Evolutionary conservation across 2,329 filamentous ascomycete genomes (phyloP).

Genomic region (Endoconidiophora polonica): DNA sequence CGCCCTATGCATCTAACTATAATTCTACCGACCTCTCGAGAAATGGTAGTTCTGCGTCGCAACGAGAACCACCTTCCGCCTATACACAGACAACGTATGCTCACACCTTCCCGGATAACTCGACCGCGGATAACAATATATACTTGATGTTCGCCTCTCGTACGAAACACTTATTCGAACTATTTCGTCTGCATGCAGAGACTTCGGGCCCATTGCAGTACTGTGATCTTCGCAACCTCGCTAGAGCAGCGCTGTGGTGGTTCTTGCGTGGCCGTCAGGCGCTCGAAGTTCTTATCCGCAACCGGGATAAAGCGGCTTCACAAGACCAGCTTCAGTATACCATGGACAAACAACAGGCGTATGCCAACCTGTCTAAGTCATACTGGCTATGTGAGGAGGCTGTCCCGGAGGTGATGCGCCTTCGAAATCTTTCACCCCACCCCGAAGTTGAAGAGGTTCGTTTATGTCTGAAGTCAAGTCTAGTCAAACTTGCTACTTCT

Average conservation of each 20-base stretch:
- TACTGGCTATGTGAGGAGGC: slow-evolving; percentile 58
- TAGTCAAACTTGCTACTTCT: slow-evolving; percentile 60
- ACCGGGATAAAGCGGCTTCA: slow-evolving; percentile 32
- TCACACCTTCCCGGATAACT: neutral
- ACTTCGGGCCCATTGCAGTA: slow-evolving; percentile 48
- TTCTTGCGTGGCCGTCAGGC: slow-evolving; percentile 66
- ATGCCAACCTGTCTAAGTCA: slow-evolving; percentile 69
- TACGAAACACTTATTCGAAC: slow-evolving; percentile 54
- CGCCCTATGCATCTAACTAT: slow-evolving; percentile 2
- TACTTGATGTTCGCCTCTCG: slow-evolving; percentile 53
- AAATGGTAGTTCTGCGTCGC: slow-evolving; percentile 16
- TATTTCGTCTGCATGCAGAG: slow-evolving; percentile 67
- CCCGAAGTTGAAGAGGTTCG: slow-evolving; percentile 36
- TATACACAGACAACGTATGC: slow-evolving; percentile 7
- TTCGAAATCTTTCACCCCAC: slow-evolving; percentile 26
- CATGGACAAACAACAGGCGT: slow-evolving; percentile 53
- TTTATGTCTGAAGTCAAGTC: slow-evolving; percentile 41
- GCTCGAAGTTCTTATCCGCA: slow-evolving; percentile 55
- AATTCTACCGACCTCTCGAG: slow-evolving; percentile 14
- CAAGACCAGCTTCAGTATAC: slow-evolving; percentile 38
- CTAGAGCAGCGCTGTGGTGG: slow-evolving; percentile 72
- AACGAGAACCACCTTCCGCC: slow-evolving; percentile 17
- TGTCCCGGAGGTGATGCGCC: slow-evolving; percentile 31
- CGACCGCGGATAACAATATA: neutral
- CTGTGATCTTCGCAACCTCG: slow-evolving; percentile 48